These are phyloP conservation scores for Wickerhamiella sergipiensis DNA, from an alignment of 805 yeast species.

Conservation along the genomic window DNA sequence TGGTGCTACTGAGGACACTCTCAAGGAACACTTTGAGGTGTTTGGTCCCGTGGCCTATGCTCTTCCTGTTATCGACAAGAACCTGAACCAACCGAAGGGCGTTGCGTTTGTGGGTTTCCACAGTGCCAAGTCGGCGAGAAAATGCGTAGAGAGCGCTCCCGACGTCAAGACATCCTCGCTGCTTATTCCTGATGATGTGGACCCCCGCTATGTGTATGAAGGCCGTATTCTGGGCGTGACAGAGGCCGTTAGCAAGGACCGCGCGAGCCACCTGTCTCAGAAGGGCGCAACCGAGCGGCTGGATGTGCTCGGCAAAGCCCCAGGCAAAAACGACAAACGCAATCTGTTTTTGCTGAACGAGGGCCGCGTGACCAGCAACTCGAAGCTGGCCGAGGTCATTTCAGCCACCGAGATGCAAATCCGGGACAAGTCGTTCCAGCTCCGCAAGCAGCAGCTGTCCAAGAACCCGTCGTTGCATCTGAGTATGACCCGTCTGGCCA, in stretches of 20 bases:
- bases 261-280: slow-evolving; percentile 63
- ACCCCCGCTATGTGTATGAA: slow-evolving; percentile 73
- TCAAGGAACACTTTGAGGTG: slow-evolving; percentile 61
- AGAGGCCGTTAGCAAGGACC: slow-evolving; percentile 74
- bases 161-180: slow-evolving; percentile 48
- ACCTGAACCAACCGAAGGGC: slow-evolving; percentile 78
- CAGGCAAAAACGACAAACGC: slow-evolving; percentile 70
- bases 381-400: slow-evolving; percentile 60
- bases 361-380: slow-evolving; percentile 74
- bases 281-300: slow-evolving; percentile 60
- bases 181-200: slow-evolving; percentile 83
- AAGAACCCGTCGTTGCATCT: slow-evolving; percentile 85
- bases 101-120: slow-evolving; percentile 88
- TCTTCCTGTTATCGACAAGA: slow-evolving; percentile 78
- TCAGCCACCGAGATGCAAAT: slow-evolving; percentile 66
- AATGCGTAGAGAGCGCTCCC: slow-evolving; percentile 72
- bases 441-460: slow-evolving; percentile 79
- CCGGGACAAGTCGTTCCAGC: slow-evolving; percentile 73
- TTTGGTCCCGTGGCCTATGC: slow-evolving; percentile 90
- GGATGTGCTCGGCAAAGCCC: slow-evolving; percentile 66
- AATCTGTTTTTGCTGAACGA: slow-evolving; percentile 79
- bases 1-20: slow-evolving; percentile 72
- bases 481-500: slow-evolving; percentile 88
- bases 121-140: slow-evolving; percentile 43
- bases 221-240: slow-evolving; percentile 80